Evolutionary conservation across 495 filamentous ascomycete species (phyloP), one percentile per base, ranked within the genome.

Genomic region (Elaphomyces granulatus): DNA sequence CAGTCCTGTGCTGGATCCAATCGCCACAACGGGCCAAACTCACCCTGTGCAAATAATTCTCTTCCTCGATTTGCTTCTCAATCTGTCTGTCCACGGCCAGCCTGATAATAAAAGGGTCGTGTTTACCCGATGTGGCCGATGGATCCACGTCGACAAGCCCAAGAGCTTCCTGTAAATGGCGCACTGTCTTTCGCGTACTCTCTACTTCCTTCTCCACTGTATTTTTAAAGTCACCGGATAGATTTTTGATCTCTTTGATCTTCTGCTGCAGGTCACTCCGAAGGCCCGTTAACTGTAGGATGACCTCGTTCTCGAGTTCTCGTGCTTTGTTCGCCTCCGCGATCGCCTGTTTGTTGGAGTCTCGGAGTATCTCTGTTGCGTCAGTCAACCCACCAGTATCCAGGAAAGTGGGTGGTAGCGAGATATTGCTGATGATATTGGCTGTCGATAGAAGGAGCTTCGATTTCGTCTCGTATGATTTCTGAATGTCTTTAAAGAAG

Each of bases 1-100:
- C 6, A 28, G 23, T 28, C 23, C 23, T 28, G 12, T 12, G 23
- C 23, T 28, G 6, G 23, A 28, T 28, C 12, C 12, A 28, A 4
- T n/a, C 32, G 32, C 14, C 15, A 14, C 4, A 30, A 38, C 19
- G 32, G n/a, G n/a, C n/a, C n/a, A n/a, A 6, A 52, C 66, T 52
- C 68, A 92, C 87, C 64, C 87, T 72, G 53, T 96, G 90, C 31
- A 96, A 53, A 50, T 96, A 96, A 49, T 95, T 98, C 58, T 98
- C 90, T 51, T 98, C 90, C 52, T 94, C 85, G 32, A 98, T 78
- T 53, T 96, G 90, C 48, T 72, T 80, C 50, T 88, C 87, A 16
- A 98, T 64, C 58, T 94, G 86, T 19, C 78, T 73, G 56, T 96
- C 88, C 0, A 93, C 87, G 30, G 70, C 72, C 23, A 96, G 63